Conservation (phyloP, 352 stramenopile species). For the Discostella stelligera region DNA sequence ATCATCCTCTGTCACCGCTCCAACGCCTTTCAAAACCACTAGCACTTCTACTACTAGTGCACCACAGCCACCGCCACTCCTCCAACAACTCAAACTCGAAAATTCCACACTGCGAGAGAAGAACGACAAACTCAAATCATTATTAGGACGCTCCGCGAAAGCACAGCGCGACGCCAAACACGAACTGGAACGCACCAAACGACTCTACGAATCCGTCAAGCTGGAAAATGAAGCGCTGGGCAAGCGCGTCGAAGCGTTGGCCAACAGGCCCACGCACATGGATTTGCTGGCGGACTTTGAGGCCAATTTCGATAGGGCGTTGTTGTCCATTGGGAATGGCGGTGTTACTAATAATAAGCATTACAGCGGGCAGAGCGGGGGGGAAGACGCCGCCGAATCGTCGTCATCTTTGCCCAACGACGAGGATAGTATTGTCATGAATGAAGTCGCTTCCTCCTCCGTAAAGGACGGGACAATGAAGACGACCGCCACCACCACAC, state of each 20-base stretch:
- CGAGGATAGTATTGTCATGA: conserved; percentile 6
- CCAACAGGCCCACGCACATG: conserved; percentile 69
- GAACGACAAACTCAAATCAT: conserved; percentile 74
- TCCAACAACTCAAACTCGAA: conserved; percentile 63
- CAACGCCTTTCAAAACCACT: background rate
- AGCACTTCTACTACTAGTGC: background rate
- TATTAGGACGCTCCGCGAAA: conserved; percentile 72
- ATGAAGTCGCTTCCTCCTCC: background rate
- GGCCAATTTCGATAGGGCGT: conserved; percentile 77
- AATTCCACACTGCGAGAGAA: conserved; percentile 71
- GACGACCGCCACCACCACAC: background rate
- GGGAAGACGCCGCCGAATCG: conserved; percentile 43
- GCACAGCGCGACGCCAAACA: conserved; percentile 73
- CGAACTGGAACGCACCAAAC: conserved; percentile 60
- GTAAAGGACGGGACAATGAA: background rate
- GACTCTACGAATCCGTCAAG: conserved; percentile 44
- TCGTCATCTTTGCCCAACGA: conserved; percentile 7
- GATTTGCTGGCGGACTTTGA: conserved; percentile 75
- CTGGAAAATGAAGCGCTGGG: conserved; percentile 61
- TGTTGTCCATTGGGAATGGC: conserved; percentile 51
- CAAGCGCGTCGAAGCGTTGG: conserved; percentile 62
- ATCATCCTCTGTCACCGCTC: background rate
- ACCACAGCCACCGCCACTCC: background rate
- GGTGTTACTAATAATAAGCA: background rate
- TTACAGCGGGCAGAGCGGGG: conserved; percentile 44